Percentiles rank a stretch among this genome's conserved stretches.
Evolutionary conservation across 768 basidiomycete genomes (phyloP).

Genomic region (Cubamyces lactineus): DNA sequence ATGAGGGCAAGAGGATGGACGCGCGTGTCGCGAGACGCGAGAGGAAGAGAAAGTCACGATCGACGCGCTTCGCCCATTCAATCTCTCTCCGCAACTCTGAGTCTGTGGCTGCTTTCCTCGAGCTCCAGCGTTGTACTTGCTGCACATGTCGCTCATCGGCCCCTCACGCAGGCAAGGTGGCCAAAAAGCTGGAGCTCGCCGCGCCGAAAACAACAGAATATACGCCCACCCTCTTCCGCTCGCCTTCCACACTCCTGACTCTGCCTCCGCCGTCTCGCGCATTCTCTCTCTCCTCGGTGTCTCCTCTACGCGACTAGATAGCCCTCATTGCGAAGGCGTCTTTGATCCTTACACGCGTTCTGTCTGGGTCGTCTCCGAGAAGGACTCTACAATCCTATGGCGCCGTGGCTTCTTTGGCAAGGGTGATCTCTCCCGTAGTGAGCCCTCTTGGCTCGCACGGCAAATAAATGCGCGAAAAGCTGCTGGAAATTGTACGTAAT

Average conservation of each 20-base stretch:
- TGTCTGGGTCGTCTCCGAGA: constrained; percentile 76
- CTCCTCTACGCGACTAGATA: constrained; percentile 60
- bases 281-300: constrained; percentile 54
- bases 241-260: constrained; percentile 46
- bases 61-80: constrained; percentile 5
- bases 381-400: constrained; percentile 78
- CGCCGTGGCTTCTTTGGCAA: constrained; percentile 95
- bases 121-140: background rate
- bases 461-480: constrained; percentile 64
- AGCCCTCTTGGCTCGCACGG: constrained; percentile 89
- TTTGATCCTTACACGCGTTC: constrained; percentile 83
- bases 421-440: constrained; percentile 91
- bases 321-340: constrained; percentile 74
- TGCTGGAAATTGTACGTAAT: constrained; percentile 54
- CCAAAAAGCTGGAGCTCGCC: constrained; percentile 55
- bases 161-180: constrained; percentile 31
- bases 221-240: constrained; percentile 76
- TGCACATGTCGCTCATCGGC: constrained; percentile 52
- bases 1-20: background rate
- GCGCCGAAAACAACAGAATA: constrained; percentile 66
- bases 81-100: background rate
- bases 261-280: constrained; percentile 18
- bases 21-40: constrained; percentile 13
- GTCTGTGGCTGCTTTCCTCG: constrained; percentile 2
- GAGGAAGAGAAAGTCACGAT: constrained; percentile 12